Percentiles rank a stretch among this genome's conserved stretches.
Evolutionary conservation across 305 asterid genomes (phyloP).

Genomic region (Coffea humblotiana): DNA sequence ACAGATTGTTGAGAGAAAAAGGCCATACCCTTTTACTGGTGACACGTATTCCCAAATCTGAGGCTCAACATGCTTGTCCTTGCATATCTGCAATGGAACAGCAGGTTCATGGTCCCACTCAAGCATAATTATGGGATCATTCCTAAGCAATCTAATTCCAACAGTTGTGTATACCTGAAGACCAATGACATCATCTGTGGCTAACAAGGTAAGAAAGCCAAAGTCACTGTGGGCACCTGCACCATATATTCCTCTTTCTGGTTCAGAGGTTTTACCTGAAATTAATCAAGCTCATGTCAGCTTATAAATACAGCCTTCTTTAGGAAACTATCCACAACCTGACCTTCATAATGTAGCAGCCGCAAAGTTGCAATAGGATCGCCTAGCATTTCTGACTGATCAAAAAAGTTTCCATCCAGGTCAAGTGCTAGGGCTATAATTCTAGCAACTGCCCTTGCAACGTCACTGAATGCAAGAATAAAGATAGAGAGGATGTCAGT

Average conservation of each 20-base stretch:
- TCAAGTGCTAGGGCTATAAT: constrained; percentile 81
- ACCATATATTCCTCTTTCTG: constrained; percentile 76
- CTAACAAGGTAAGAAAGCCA: constrained; percentile 81
- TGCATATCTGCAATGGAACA: constrained; percentile 60
- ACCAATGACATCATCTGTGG: constrained; percentile 67
- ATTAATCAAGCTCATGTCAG: constrained; percentile 11
- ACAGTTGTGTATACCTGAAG: constrained; percentile 57
- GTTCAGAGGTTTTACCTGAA: constrained; percentile 64
- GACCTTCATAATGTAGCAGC: constrained; percentile 85
- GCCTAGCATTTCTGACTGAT: constrained; percentile 66
- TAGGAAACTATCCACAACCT: constrained; percentile 10
- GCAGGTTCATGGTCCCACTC: neutral
- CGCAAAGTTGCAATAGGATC: constrained; percentile 68
- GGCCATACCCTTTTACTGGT: constrained; percentile 79
- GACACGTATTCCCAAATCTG: constrained; percentile 82
- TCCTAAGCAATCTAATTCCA: neutral
- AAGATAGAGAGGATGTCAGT: constrained; percentile 3
- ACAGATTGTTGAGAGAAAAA: constrained; percentile 11
- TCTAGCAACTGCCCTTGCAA: constrained; percentile 60
- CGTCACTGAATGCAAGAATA: constrained; percentile 46
- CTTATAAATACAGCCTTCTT: neutral
- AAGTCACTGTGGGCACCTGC: constrained; percentile 96
- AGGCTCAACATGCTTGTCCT: constrained; percentile 70
- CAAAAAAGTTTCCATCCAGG: constrained; percentile 56
- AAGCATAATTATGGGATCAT: neutral